Evolutionary conservation across 1,284 basidiomycete species (phyloP), one percentile per base, ranked within the genome.

Genomic region (Trametes hirsuta): DNA sequence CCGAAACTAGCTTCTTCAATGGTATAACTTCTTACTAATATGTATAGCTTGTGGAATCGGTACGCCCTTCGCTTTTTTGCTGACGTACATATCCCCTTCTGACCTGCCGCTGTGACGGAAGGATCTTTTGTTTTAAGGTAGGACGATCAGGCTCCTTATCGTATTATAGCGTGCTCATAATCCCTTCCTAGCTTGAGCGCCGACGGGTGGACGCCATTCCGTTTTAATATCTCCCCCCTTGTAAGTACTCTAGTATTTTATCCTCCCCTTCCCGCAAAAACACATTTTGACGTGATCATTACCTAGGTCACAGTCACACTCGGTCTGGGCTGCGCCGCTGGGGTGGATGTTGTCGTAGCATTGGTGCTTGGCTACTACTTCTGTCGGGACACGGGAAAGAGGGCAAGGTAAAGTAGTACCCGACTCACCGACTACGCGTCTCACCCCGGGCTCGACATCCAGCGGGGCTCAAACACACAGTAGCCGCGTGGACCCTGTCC

Each of bases 271-370:
- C 15, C 18, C 18, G 18, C 18, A 18, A 18, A 18, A 24, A 11
- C 5, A 10, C 36, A 9, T 36, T 37, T 39, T 22, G 11, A 3
- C 40, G 14, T 8, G 8, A 30, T 30, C 30, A 18, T 10, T 10
- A 12, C n/a, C 6, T 15, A 58, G 58, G 51, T 54, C 22, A 59
- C 52, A 12, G 50, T 59, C 39, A 47, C 52, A 3, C 46, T 55
- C 14, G 58, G 58, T 5, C 52, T 59, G 22, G 58, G 47, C 18
- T 54, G 58, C 35, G 58, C 52, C 9, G 30, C 53, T 5, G 53
- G 44, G 24, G 58, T 54, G 15, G 58, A 59, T 44, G 34, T 59
- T 15, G 35, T 55, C 42, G 52, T 59, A n/a, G 30, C 52, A 41
- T 21, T 55, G 18, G 46, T 42, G 4, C 47, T 50, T 22, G 40